Evolutionary conservation across 2,329 filamentous ascomycete genomes (phyloP), one percentile per base, ranked within the genome.

Genomic region (Pleochaeta shiraiana): DNA sequence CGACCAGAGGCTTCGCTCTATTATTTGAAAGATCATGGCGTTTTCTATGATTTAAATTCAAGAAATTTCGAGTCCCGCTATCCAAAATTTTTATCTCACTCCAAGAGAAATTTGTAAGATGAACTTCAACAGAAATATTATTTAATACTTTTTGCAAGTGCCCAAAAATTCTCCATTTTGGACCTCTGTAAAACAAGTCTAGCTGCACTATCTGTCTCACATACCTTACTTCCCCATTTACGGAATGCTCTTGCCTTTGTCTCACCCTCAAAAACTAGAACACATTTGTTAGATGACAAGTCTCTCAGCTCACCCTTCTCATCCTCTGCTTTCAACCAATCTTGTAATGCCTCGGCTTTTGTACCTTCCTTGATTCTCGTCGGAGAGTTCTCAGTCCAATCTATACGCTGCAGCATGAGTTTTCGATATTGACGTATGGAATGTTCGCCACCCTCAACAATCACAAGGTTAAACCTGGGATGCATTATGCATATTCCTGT

Each of bases 81-180:
- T n/a, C n/a, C n/a, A n/a, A n/a, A n/a, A n/a, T n/a, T n/a, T n/a
- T n/a, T n/a, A n/a, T n/a, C n/a, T n/a, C n/a, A n/a, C n/a, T n/a
- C n/a, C n/a, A n/a, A n/a, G n/a, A n/a, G n/a, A n/a, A n/a, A n/a
- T n/a, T n/a, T n/a, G n/a, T n/a, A n/a, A n/a, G n/a, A n/a, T n/a
- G n/a, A n/a, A n/a, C n/a, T n/a, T n/a, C n/a, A n/a, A n/a, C n/a
- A n/a, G n/a, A n/a, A n/a, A 50, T 21, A 24, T 50, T 12, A 50
- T 50, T 50, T 70, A 69, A 73, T 70, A 19, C 74, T 88, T 78
- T 95, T 95, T 0, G 91, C 92, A 69, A 93, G 76, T 11, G 86
- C 86, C 93, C 93, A 98, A 72, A 98, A 92, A 70, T 87, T 95
- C 70, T 97, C 92, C 81, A 97, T 88, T 78, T 95, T 96, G 5